phyloP scores from a whole-genome alignment of 129 eudicot species.

The Saussurea involucrata region DNA sequence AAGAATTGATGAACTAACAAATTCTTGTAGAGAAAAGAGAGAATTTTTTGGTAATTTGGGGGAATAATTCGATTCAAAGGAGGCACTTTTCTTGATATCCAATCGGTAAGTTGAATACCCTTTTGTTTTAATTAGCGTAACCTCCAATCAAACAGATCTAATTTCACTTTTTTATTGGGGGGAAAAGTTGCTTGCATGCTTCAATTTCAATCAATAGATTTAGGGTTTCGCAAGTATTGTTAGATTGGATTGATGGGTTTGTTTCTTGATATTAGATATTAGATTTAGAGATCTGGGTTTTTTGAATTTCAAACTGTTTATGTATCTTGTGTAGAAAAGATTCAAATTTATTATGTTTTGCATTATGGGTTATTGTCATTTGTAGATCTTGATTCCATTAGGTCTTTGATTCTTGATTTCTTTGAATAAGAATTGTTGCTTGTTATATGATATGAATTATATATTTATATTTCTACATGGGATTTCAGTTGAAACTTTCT shows the following conservation, averaged over 20 bases:
- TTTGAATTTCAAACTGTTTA: not conserved
- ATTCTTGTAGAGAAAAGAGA: slow-evolving; percentile 36
- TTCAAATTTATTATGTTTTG: slow-evolving; percentile 30
- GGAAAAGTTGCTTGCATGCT: not conserved
- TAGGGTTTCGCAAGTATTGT: not conserved
- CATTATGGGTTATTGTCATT: slow-evolving; percentile 19
- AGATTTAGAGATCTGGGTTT: slow-evolving; percentile 47
- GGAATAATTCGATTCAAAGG: slow-evolving; percentile 19
- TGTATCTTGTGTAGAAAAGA: slow-evolving; percentile 14
- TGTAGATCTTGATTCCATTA: slow-evolving; percentile 29
- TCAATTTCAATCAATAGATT: slow-evolving; percentile 12
- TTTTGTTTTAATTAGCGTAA: slow-evolving; percentile 9
- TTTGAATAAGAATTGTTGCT: slow-evolving; percentile 11
- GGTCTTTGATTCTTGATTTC: slow-evolving; percentile 2
- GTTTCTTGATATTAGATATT: slow-evolving; percentile 24
- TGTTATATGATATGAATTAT: slow-evolving; percentile 7
- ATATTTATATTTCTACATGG: not conserved
- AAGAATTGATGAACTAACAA: slow-evolving; percentile 30
- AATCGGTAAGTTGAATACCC: slow-evolving; percentile 47
- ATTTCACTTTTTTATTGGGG: not conserved
- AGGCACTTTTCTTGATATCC: slow-evolving; percentile 36
- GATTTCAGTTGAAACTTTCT: slow-evolving; percentile 36
- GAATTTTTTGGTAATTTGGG: slow-evolving; percentile 18
- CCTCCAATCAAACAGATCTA: slow-evolving; percentile 38
- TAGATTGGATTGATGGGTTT: slow-evolving; percentile 11